These are phyloP conservation scores for Cokeromyces recurvatus DNA, from an alignment of 371 early-diverging fungal genomes.

Conservation along the genomic window DNA sequence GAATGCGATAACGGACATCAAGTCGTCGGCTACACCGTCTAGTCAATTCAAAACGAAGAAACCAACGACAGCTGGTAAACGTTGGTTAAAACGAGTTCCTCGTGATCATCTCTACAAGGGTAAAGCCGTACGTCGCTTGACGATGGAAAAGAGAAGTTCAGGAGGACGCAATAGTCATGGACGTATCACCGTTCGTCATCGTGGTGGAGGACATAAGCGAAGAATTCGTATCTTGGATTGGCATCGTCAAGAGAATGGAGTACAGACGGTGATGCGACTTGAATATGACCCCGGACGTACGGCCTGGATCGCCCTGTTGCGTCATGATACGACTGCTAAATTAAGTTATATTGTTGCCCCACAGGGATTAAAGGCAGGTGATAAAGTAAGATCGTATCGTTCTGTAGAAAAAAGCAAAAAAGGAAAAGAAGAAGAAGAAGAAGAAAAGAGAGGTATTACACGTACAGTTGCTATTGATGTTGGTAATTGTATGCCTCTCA, in stretches of 20 bases:
- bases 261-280: constrained; percentile 81
- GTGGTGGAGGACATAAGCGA: constrained; percentile 93
- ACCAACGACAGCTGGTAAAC: constrained; percentile 85
- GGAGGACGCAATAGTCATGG: constrained; percentile 94
- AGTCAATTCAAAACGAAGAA: constrained; percentile 88
- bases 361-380: constrained; percentile 70
- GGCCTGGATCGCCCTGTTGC: constrained; percentile 88
- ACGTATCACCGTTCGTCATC: constrained; percentile 88
- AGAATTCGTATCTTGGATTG: constrained; percentile 89
- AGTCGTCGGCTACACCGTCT: constrained; percentile 29
- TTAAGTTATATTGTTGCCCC: constrained; percentile 87
- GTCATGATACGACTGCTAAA: constrained; percentile 69
- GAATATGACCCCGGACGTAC: constrained; percentile 96
- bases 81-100: constrained; percentile 83
- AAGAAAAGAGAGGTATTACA: constrained; percentile 38
- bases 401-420: not conserved
- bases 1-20: constrained; percentile 17
- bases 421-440: constrained; percentile 4
- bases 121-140: constrained; percentile 75
- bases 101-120: constrained; percentile 92
- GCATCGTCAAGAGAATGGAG: constrained; percentile 69
- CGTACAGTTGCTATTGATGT: constrained; percentile 68
- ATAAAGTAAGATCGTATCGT: constrained; percentile 41
- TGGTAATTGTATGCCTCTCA: constrained; percentile 90
- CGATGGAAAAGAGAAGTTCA: constrained; percentile 74